These are phyloP conservation scores for Trifolium pratense DNA, from an alignment of 306 rosid genomes.

Conservation along the genomic window DNA sequence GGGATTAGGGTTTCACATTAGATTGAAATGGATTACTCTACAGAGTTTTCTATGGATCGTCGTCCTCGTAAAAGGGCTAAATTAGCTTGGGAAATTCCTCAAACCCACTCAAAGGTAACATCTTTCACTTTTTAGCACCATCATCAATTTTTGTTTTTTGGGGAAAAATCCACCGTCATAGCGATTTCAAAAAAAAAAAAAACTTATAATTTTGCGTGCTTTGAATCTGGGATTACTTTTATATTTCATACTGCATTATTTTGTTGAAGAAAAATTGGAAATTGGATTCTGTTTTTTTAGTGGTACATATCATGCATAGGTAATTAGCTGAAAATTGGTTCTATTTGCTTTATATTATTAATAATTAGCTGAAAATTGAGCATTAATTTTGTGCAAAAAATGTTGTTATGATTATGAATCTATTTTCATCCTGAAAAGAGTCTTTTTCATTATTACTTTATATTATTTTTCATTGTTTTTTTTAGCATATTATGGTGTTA, in stretches of 20 bases:
- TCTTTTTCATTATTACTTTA: neutral
- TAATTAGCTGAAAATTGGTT: conserved; percentile 10
- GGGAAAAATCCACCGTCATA: neutral
- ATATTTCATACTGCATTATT: neutral
- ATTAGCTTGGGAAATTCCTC: conserved; percentile 26
- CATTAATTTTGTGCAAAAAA: neutral
- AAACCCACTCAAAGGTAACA: conserved; percentile 27
- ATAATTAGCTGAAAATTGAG: conserved; percentile 14
- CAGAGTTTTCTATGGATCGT: conserved; percentile 19
- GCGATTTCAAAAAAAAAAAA: neutral
- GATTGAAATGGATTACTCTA: conserved; percentile 13
- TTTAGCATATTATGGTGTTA: neutral
- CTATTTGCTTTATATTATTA: conserved; percentile 2
- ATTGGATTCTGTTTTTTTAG: neutral
- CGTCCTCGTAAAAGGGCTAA: conserved; percentile 23
- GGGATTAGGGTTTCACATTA: conserved; percentile 30
- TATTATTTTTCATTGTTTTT: neutral
- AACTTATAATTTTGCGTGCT: neutral
- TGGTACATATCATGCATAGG: neutral
- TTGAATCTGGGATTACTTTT: neutral
- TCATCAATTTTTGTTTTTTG: neutral
- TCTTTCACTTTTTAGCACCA: conserved; percentile 1
- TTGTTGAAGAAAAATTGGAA: neutral
- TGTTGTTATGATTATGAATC: neutral
- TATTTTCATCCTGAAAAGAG: conserved; percentile 14